Evolutionary conservation across 306 rosid genomes (phyloP), one percentile per base, ranked within the genome.

Genomic region (Corylus heterophylla): DNA sequence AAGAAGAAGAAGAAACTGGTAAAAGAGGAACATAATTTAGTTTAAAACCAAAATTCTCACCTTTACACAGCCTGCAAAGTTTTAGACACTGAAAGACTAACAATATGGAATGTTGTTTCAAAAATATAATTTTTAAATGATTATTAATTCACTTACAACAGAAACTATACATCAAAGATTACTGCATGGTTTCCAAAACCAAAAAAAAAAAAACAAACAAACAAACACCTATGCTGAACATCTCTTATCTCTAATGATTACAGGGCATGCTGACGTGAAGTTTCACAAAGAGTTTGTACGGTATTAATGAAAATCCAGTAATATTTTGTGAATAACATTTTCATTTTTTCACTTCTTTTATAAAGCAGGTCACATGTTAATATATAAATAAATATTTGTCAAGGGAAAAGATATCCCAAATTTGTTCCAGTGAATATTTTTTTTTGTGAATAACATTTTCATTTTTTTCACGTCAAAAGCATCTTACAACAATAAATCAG

Each of bases 301-400:
- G 66, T 25, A 31, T 64, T 37, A 64, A 64, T 12, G n/a, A 64
- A 20, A 25, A 64, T 64, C 12, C n/a, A 64, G 22, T 7, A 14
- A 9, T 64, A 14, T 64, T 64, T 64, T n/a, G n/a, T 17, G 2
- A 5, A 25, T 58, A 58, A n/a, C 13, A 22, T 58, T 58, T 58
- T 58, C 35, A 58, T 58, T 64, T 14, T 29, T 64, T 64, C 35
- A 42, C 48, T 16, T 9, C 48, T 9, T 14, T 31, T 37, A 31
- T 8, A 6, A 31, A 64, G 20, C 3, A 25, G 0, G 35, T 42
- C 22, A 81, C 42, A 74, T 71, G 39, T 55, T 79, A 56, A 62
- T 55, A 62, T 75, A 74, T 13, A 52, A 31, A 39, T 29, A 56
- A 81, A n/a, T 79, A 76, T 55, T 17, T 73, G 63, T 71, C 27